These are phyloP conservation scores for Cyclocybe cylindracea DNA, from an alignment of 768 basidiomycete genomes.

Conservation along the genomic window DNA sequence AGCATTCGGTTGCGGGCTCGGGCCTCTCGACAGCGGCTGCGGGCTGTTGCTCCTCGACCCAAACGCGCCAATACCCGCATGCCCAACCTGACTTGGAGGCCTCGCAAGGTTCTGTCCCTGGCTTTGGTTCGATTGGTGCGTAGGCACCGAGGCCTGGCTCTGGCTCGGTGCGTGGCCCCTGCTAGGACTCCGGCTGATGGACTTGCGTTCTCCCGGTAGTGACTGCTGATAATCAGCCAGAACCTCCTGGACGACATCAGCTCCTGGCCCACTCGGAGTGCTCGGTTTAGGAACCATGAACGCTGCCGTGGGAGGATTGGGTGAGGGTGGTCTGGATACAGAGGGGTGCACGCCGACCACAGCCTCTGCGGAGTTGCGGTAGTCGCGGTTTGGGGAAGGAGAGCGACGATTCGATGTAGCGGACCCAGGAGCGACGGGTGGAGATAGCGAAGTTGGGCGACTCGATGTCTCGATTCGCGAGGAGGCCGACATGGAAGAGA, in stretches of 20 bases:
- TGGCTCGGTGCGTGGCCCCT: conserved; percentile 20
- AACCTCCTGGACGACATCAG: conserved; percentile 68
- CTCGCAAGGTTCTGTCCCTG: conserved; percentile 46
- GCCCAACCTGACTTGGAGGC: conserved; percentile 64
- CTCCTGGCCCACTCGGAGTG: conserved; percentile 39
- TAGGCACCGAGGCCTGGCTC: conserved; percentile 17
- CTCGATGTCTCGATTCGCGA: conserved; percentile 18
- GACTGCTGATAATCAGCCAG: conserved; percentile 78
- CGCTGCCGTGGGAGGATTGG: conserved; percentile 69
- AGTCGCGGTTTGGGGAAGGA: conserved; percentile 53
- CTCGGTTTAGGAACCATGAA: conserved; percentile 70
- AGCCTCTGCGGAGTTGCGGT: conserved; percentile 71
- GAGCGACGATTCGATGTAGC: conserved; percentile 27
- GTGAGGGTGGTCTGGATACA: conserved; percentile 70
- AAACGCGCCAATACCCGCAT: conserved; percentile 82
- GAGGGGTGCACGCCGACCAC: conserved; percentile 80
- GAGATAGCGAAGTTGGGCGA: conserved; percentile 34
- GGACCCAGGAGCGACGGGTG: conserved; percentile 25
- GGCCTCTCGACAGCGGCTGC: conserved; percentile 54
- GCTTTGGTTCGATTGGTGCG: conserved; percentile 23
- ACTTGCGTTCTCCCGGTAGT: conserved; percentile 82
- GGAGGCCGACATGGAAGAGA: conserved; percentile 21
- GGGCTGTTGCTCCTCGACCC: conserved; percentile 65
- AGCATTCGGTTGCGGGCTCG: conserved; percentile 49
- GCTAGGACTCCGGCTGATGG: conserved; percentile 49